Base-by-base conservation (phyloP, 2,329 filamentous ascomycete species). In the Cercospora zeae-maydis region DNA sequence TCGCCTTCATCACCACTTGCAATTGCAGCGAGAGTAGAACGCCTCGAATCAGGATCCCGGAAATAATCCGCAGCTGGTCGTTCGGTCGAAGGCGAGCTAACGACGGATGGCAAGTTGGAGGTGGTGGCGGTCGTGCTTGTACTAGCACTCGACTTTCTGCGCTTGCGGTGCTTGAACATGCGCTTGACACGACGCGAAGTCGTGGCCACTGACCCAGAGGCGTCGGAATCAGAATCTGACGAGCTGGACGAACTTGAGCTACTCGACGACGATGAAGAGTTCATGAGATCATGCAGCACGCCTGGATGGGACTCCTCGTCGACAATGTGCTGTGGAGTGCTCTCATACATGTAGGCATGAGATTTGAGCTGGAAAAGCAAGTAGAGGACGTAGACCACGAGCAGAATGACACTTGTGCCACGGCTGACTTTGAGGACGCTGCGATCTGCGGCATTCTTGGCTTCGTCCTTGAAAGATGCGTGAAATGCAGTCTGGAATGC, bases 321-420 rank as follows among this genome's bases (percentile, higher is more conserved):
- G 66, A 97, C 95, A 64, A 96, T 89, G 70, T 93, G 88, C 78
- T 96, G 92, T 9, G 93, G 93, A 4, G 91, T 96, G 68, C 92
- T 95, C 76, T 92, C 90, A 70, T 96, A 96, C 80, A 96, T 87
- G 78, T 96, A 96, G 8, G 91, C 85, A 74, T 96, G 92, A 1
- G 92, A 95, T 77, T 96, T 96, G 64, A 96, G 85, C 79, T 96
- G 92, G 77, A 96, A 96, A 19, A 96, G 74, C 34, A 96, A 84
- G 73, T 96, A 96, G 16, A 96, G 79, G 51, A 87, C 78, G 74
- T 96, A 96, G 10, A 96, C 88, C 34, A 96, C 74, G 1, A 96
- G 82, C 8, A 96, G 80, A 57, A 96, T 89, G 31, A 96, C 88
- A 78, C 92, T 96, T 34, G 92, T 96, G 66, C 91, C 92, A 55